phyloP scores from a whole-genome alignment of 495 filamentous ascomycete genomes.

The Cercophora sp. region DNA sequence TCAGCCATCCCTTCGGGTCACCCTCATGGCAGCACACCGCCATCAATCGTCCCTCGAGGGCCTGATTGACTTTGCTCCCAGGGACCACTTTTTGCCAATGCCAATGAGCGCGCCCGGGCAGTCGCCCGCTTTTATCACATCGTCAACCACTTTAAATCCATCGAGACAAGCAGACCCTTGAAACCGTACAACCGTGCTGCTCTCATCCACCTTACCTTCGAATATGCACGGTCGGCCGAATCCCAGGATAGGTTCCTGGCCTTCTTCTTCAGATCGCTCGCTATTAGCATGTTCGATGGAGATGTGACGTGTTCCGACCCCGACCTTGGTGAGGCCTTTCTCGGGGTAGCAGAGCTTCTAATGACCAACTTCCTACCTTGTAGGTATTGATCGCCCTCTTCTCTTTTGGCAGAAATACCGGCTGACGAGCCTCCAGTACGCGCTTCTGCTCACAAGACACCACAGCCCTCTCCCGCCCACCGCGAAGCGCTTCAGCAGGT shows the following conservation, averaged over 20 bases:
- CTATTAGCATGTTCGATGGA: constrained; percentile 11
- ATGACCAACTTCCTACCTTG: constrained; percentile 3
- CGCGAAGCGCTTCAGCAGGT: constrained; percentile 14
- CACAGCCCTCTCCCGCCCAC: constrained; percentile 19
- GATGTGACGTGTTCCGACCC: background rate
- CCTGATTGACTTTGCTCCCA: too few species aligned
- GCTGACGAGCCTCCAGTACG: constrained; percentile 20
- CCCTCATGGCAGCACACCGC: too few species aligned
- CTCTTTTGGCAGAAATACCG: background rate
- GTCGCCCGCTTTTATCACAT: background rate
- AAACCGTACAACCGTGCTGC: constrained; percentile 15
- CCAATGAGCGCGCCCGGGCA: background rate
- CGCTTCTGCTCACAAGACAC: constrained; percentile 20
- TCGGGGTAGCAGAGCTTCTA: constrained; percentile 22
- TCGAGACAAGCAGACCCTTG: background rate
- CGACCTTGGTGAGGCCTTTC: background rate
- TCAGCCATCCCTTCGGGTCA: too few species aligned
- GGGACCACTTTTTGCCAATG: background rate
- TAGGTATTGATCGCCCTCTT: background rate
- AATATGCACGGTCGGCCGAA: constrained; percentile 20
- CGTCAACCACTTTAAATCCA: background rate
- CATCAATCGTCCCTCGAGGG: too few species aligned
- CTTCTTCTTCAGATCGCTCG: constrained; percentile 17
- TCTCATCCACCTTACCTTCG: constrained; percentile 22
- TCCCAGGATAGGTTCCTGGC: constrained; percentile 19